Base-by-base conservation (phyloP, 495 filamentous ascomycete genomes). In the Podospora fimiseda region DNA sequence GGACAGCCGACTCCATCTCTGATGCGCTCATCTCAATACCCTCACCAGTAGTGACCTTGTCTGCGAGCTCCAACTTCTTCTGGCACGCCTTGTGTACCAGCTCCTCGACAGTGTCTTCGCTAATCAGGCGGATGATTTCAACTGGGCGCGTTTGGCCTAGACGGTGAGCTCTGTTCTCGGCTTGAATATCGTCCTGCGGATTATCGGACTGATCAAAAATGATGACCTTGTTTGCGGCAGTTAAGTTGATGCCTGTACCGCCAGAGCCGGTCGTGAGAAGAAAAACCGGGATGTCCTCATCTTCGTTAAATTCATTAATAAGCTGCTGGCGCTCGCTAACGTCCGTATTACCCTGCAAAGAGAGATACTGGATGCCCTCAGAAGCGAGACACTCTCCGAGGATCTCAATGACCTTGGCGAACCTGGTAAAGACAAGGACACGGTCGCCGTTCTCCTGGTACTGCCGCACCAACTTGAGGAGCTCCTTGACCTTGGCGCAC, bases 141-240 rank as follows among this genome's bases (percentile, higher is more conserved):
- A 98, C 93, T 15, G 90, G 86, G 21, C 87, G 72, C 8, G 78
- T 90, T 67, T 98, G 93, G 1, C 93, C 94, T 9, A 98, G 88
- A 3, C 93, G 83, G 71, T 98, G 93, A 1, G 93, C 93, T 16
- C 93, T 87, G 63, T 98, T 96, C 70, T 96, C 91, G 0, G 93
- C 93, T 66, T 98, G 93, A 1, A 93, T 79, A 62, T 98, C 93
- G 51, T 96, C 90, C 66, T 98, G 93, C 0, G 93, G 93, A 60
- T 98, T 98, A 69, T 97, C 96, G 23, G 80, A 85, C 47, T 86
- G 88, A 68, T 98, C 93, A 63, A 97, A 96, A 61, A 98, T 92
- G 66, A 98, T 81, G 54, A 98, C 91, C 74, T 95, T 96, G 71
- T 97, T 97, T 2, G 93, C 94, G 39, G 84, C 88, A 11, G 89